These are phyloP conservation scores for Fusarium scirpi DNA, from an alignment of 2,329 filamentous ascomycete species.

Conservation along the genomic window DNA sequence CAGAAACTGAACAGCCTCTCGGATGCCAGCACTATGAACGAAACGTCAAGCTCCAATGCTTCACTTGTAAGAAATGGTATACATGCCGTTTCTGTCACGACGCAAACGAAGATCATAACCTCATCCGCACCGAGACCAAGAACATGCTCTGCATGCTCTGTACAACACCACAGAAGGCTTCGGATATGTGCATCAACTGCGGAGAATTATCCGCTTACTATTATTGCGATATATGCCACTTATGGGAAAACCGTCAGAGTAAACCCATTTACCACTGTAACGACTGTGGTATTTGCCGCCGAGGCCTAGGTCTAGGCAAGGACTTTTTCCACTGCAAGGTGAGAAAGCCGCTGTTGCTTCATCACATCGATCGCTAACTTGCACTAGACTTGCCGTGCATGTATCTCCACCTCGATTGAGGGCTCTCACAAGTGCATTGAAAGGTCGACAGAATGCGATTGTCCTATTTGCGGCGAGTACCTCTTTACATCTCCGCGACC, in stretches of 20 bases:
- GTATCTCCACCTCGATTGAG: conserved; percentile 89
- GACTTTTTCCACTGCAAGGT: conserved; percentile 99
- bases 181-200: conserved; percentile 82
- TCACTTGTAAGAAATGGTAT: conserved; percentile 90
- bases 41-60: conserved; percentile 96
- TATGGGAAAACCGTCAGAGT: conserved; percentile 93
- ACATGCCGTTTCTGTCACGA: conserved; percentile 97
- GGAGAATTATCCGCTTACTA: conserved; percentile 84
- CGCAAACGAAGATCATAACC: conserved; percentile 78
- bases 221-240: conserved; percentile 93
- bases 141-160: conserved; percentile 99
- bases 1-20: conserved; percentile 59
- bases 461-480: conserved; percentile 95
- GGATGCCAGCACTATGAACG: conserved; percentile 95
- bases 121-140: conserved; percentile 85
- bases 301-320: conserved; percentile 90
- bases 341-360: conserved; percentile 43
- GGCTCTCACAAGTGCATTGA: conserved; percentile 94
- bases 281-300: conserved; percentile 94
- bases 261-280: conserved; percentile 96
- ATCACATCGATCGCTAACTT: conserved; percentile 2
- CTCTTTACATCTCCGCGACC: conserved; percentile 91
- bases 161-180: conserved; percentile 83
- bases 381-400: conserved; percentile 85
- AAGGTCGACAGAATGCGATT: conserved; percentile 92